Evolutionary conservation across 768 basidiomycete species (phyloP).

Genomic region (Sutorius australiensis): DNA sequence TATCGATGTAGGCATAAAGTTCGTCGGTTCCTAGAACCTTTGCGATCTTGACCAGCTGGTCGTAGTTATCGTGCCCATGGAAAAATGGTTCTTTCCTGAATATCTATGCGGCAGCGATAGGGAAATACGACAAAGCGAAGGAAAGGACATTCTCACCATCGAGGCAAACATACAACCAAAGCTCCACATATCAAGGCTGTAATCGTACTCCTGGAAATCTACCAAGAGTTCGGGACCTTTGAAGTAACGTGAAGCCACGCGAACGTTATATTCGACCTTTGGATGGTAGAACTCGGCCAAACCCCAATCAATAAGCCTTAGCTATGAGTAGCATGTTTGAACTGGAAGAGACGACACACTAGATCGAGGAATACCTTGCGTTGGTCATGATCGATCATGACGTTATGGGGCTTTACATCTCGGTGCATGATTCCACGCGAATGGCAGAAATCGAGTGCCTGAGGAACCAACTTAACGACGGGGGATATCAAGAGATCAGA

Average conservation of each 20-base stretch:
- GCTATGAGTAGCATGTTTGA: slow-evolving; percentile 41
- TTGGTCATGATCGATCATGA: slow-evolving; percentile 99
- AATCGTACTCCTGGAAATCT: slow-evolving; percentile 98
- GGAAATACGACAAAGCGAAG: neutral
- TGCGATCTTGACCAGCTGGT: slow-evolving; percentile 96
- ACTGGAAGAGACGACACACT: slow-evolving; percentile 5
- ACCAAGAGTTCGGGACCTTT: slow-evolving; percentile 96
- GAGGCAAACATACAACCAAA: slow-evolving; percentile 98
- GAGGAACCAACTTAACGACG: neutral
- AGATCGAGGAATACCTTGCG: slow-evolving; percentile 60
- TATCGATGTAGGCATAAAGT: slow-evolving; percentile 86
- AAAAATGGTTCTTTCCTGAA: slow-evolving; percentile 99
- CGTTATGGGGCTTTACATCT: slow-evolving; percentile 98
- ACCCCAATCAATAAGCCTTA: slow-evolving; percentile 98
- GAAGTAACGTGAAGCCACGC: slow-evolving; percentile 96
- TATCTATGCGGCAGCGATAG: slow-evolving; percentile 51
- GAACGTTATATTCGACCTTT: slow-evolving; percentile 96
- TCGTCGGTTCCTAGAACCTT: slow-evolving; percentile 98
- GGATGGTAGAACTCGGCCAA: slow-evolving; percentile 98
- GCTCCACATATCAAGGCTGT: slow-evolving; percentile 98
- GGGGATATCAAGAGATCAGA: slow-evolving; percentile 1
- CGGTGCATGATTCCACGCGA: slow-evolving; percentile 99
- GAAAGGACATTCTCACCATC: slow-evolving; percentile 61
- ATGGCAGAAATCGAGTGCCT: slow-evolving; percentile 97
- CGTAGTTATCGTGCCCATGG: slow-evolving; percentile 98